Percentiles rank a stretch among this genome's conserved stretches.
These are phyloP conservation scores for Cordyceps javanica DNA, from an alignment of 2,329 filamentous ascomycete genomes.

Conservation along the genomic window DNA sequence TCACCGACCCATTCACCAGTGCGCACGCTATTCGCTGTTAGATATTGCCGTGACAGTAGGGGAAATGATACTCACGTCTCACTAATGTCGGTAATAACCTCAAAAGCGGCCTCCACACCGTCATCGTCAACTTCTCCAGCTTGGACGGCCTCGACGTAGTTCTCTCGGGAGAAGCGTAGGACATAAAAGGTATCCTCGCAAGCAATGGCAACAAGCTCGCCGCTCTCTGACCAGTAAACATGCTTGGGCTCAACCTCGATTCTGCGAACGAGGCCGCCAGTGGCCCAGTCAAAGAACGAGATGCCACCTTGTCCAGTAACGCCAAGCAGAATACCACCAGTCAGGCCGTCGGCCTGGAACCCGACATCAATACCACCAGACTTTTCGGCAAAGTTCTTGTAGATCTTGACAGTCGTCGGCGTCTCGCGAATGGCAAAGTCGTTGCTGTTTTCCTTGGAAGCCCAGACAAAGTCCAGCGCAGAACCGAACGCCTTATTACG, in stretches of 20 bases:
- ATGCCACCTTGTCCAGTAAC: slow-evolving; percentile 93
- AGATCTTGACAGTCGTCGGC: slow-evolving; percentile 88
- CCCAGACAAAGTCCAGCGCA: slow-evolving; percentile 95
- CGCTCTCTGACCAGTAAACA: slow-evolving; percentile 97
- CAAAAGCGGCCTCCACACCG: slow-evolving; percentile 91
- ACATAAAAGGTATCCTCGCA: slow-evolving; percentile 97
- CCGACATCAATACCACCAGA: slow-evolving; percentile 83
- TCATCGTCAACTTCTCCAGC: slow-evolving; percentile 78
- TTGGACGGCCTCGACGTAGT: slow-evolving; percentile 78
- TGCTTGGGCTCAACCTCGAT: slow-evolving; percentile 74
- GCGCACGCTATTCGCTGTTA: slow-evolving; percentile 56
- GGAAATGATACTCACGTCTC: slow-evolving; percentile 57
- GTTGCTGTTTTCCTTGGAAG: slow-evolving; percentile 93
- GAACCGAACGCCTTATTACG: slow-evolving; percentile 97
- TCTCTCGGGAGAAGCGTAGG: slow-evolving; percentile 82
- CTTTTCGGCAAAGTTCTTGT: slow-evolving; percentile 96
- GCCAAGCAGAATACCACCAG: slow-evolving; percentile 82
- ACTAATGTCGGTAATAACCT: slow-evolving; percentile 91
- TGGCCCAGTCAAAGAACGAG: slow-evolving; percentile 94
- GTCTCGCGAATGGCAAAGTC: slow-evolving; percentile 97
- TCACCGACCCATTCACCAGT: slow-evolving; percentile 98
- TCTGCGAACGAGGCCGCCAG: slow-evolving; percentile 78
- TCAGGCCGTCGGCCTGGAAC: slow-evolving; percentile 88
- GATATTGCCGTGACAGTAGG: neutral
- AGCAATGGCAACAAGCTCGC: slow-evolving; percentile 85